phyloP scores from a whole-genome alignment of 495 filamentous ascomycete genomes.

The Penicillium alfredii region DNA sequence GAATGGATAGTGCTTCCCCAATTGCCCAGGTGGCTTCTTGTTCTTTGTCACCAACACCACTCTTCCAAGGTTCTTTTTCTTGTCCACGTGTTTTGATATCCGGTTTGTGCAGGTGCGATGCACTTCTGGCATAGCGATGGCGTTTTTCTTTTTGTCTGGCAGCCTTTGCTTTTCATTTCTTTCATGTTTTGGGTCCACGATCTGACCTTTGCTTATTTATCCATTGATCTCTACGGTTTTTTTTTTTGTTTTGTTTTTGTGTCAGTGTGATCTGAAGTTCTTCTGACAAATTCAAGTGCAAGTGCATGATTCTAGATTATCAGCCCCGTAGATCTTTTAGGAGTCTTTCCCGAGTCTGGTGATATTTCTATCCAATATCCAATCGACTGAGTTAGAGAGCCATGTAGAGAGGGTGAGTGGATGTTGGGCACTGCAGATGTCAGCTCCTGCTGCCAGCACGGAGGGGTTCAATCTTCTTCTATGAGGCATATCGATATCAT shows the following conservation, averaged over 20 bases:
- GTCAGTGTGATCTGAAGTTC: neutral
- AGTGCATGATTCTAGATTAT: too few relatives aligned
- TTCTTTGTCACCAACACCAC: slow-evolving; percentile 1
- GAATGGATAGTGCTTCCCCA: slow-evolving; percentile 15
- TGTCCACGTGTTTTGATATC: slow-evolving; percentile 5
- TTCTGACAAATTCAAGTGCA: neutral
- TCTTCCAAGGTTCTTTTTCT: slow-evolving; percentile 5
- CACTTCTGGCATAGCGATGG: slow-evolving; percentile 38
- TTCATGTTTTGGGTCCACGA: slow-evolving; percentile 2
- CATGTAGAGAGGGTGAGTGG: too few relatives aligned
- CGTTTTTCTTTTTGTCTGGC: slow-evolving; percentile 30
- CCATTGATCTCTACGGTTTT: neutral
- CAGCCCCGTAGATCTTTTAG: too few relatives aligned
- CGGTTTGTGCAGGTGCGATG: slow-evolving; percentile 23
- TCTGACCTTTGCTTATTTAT: neutral
- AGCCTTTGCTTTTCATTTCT: slow-evolving; percentile 8
- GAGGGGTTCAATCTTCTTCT: too few relatives aligned
- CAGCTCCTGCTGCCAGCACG: too few relatives aligned
- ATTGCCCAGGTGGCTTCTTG: slow-evolving; percentile 1
- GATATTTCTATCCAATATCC: too few relatives aligned
- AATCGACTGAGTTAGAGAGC: too few relatives aligned
- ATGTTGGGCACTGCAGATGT: too few relatives aligned
- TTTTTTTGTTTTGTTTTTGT: slow-evolving; percentile 1
- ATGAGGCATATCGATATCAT: too few relatives aligned
- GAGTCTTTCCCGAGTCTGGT: too few relatives aligned